phyloP scores from a whole-genome alignment of 192 early-diverging fungal species.

The Backusella macrospora region DNA sequence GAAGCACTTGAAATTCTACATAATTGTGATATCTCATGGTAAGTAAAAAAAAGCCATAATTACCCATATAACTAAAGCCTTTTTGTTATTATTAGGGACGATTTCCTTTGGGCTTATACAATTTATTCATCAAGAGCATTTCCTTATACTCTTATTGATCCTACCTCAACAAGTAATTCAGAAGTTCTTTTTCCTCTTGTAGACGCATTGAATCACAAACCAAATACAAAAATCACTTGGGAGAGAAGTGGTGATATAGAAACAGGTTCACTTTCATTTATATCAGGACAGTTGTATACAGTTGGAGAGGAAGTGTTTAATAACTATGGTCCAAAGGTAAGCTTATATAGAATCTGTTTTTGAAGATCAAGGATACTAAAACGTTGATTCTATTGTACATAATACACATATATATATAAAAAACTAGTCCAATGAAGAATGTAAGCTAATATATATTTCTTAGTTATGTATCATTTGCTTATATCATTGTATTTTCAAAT shows the following conservation, averaged over 20 bases:
- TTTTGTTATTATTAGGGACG: slow-evolving; percentile 43
- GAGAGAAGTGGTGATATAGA: slow-evolving; percentile 36
- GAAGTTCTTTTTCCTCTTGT: slow-evolving; percentile 63
- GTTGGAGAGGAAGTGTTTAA: slow-evolving; percentile 59
- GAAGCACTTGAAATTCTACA: slow-evolving; percentile 34
- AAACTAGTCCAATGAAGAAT: slow-evolving; percentile 66
- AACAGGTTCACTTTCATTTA: slow-evolving; percentile 46
- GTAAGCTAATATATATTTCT: slow-evolving; percentile 33
- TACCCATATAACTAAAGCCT: not conserved
- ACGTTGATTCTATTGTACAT: not conserved
- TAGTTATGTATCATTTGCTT: not conserved
- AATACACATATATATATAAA: not conserved
- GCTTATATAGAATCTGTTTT: not conserved
- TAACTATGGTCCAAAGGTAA: slow-evolving; percentile 73
- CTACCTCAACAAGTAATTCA: slow-evolving; percentile 32
- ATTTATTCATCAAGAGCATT: slow-evolving; percentile 62
- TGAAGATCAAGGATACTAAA: no score
- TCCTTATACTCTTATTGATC: slow-evolving; percentile 55
- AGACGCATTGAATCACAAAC: slow-evolving; percentile 69
- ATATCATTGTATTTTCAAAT: not conserved
- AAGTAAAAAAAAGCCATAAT: not conserved
- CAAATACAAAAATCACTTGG: slow-evolving; percentile 60
- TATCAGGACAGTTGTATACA: slow-evolving; percentile 35
- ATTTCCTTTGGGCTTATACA: slow-evolving; percentile 62
- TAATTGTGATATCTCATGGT: slow-evolving; percentile 40